Percentiles rank a stretch among this genome's conserved stretches.
phyloP scores from a whole-genome alignment of 2,329 filamentous ascomycete species.

The Zelopaecilomyces penicillatus region DNA sequence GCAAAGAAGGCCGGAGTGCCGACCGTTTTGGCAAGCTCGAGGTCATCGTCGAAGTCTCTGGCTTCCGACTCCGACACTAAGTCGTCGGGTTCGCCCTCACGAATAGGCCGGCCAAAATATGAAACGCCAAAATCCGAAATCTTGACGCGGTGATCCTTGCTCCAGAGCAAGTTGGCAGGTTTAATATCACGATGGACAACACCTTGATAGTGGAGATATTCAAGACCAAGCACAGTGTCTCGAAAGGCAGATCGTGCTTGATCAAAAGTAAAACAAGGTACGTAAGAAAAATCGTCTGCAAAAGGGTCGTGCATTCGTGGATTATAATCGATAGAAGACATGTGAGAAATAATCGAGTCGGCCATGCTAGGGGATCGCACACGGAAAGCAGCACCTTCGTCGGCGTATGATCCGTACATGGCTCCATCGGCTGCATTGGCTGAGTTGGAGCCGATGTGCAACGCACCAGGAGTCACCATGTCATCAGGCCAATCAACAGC shows the following conservation, averaged over 20 bases:
- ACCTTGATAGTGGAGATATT: constrained; percentile 85
- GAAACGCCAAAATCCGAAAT: constrained; percentile 99
- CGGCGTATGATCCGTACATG: constrained; percentile 64
- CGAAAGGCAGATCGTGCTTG: constrained; percentile 79
- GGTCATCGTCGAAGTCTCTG: constrained; percentile 80
- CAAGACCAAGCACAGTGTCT: constrained; percentile 84
- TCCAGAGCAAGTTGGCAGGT: constrained; percentile 84
- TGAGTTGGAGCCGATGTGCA: constrained; percentile 44
- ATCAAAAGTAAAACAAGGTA: constrained; percentile 82
- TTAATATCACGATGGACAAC: constrained; percentile 82
- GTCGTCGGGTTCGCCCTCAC: constrained; percentile 72
- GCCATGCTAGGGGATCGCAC: constrained; percentile 72
- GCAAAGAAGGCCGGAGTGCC: constrained; percentile 97
- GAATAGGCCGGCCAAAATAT: constrained; percentile 82
- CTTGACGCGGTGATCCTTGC: constrained; percentile 77
- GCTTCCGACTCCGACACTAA: constrained; percentile 72
- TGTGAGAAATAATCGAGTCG: constrained; percentile 64
- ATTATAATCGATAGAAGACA: constrained; percentile 57
- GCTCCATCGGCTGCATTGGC: constrained; percentile 62
- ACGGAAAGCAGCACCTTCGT: constrained; percentile 42
- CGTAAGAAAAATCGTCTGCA: constrained; percentile 84
- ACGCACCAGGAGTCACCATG: constrained; percentile 43
- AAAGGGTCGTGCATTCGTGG: constrained; percentile 54
- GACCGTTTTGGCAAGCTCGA: constrained; percentile 96
- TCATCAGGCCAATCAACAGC: constrained; percentile 38